Base-by-base conservation (phyloP, 192 early-diverging fungal genomes). In the Linnemannia schmuckeri region DNA sequence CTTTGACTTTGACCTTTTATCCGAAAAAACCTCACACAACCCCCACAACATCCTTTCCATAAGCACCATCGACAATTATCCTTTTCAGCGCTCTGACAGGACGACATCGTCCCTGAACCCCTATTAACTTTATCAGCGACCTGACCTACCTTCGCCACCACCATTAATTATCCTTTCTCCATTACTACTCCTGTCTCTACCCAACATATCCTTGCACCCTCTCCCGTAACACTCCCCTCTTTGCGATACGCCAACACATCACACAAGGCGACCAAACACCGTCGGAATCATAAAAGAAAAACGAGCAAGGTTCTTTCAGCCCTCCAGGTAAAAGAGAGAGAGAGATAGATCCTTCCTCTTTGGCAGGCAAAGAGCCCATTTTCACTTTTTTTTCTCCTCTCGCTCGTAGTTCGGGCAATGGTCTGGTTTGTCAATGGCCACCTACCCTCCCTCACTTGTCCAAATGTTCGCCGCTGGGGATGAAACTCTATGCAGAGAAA, bases 401-500 rank as follows among this genome's bases (percentile, higher is more conserved):
- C 61, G 30, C 61, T 66, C 61, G 27, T 66, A 10, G 9, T 66
- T 66, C 61, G 61, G 61, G 61, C 30, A 66, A 66, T 33, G 61
- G 61, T 15, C 61, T 33, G 27, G 13, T 4, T 66, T 66, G 61
- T 66, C 61, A 30, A 30, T 66, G 61, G 30, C 61, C 49, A 12
- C 61, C 49, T 2, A 4, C 57, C 24, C 57, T 55, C 55, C 17
- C 27, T 66, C 61, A 66, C 61, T 15, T 66, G 61, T 66, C 13
- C 13, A 66, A 66, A 17, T 27, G 30, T 30, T 66, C 61, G 61
- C 61, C 27, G 30, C 61, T 66, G 61, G 61, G 10, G 61, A 66
- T 66, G 61, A 66, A 66, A 66, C 61, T 66, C 61, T 66, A 66
- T 66, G 27, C 30, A 66, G 30, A 66, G 61, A 66, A 66, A 35